A percentile compares a stretch with the other conserved stretches of the same genome.
These are phyloP conservation scores for Rhodamnia rubescens DNA, from an alignment of 345 rosid genomes.

Conservation along the genomic window DNA sequence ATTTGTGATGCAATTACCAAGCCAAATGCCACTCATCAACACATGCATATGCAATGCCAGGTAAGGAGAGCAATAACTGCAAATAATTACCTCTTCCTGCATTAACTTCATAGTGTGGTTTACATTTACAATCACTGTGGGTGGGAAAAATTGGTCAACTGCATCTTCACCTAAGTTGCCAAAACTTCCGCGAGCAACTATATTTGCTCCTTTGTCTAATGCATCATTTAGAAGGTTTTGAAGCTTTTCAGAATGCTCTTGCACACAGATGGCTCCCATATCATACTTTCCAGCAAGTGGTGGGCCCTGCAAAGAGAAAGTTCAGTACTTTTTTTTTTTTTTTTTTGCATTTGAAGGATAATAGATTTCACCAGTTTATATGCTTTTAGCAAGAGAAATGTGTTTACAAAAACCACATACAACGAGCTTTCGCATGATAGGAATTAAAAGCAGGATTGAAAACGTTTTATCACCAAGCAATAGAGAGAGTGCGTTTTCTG, in stretches of 20 bases:
- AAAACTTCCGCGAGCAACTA: conserved; percentile 84
- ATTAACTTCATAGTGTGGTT: conserved; percentile 84
- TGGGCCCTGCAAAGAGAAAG: conserved; percentile 59
- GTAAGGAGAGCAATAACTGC: background rate
- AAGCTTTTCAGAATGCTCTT: conserved; percentile 83
- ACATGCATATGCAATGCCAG: background rate
- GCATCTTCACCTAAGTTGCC: conserved; percentile 90
- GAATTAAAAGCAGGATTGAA: background rate
- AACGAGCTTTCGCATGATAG: background rate
- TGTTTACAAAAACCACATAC: background rate
- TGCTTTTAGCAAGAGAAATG: background rate
- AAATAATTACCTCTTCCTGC: conserved; percentile 78
- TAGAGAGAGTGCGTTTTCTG: background rate
- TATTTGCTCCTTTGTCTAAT: conserved; percentile 81
- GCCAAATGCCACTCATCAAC: background rate
- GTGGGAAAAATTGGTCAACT: conserved; percentile 92
- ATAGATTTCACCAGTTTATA: background rate
- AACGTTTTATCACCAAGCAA: background rate
- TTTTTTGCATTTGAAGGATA: background rate
- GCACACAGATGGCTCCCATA: conserved; percentile 98
- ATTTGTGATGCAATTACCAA: background rate
- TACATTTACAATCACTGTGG: conserved; percentile 74
- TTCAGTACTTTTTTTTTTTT: background rate
- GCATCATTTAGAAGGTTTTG: conserved; percentile 86
- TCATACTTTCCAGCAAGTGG: conserved; percentile 85